Evolutionary conservation across 1,284 basidiomycete genomes (phyloP).

Genomic region (Marasmius sp.): DNA sequence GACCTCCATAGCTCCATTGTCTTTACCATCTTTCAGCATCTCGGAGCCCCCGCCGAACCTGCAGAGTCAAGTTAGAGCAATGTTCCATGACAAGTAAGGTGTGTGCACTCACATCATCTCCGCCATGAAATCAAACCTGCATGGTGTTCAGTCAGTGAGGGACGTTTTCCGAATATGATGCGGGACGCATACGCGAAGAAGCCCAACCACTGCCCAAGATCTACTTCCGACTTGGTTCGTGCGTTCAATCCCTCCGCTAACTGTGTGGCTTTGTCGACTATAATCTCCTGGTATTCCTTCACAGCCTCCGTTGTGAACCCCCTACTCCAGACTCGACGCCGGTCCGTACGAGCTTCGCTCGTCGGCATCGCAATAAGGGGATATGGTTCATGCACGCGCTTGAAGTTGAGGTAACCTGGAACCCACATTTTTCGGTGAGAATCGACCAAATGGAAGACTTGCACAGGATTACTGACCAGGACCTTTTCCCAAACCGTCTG

Average conservation of each 20-base stretch:
- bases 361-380: slow-evolving; percentile 2
- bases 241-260: slow-evolving; percentile 35
- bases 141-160: not conserved
- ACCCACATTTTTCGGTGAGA: too few species aligned
- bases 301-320: slow-evolving; percentile 46
- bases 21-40: not conserved
- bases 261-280: slow-evolving; percentile 36
- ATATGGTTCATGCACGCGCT: too few species aligned
- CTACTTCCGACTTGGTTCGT: slow-evolving; percentile 20
- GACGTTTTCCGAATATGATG: not conserved
- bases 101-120: not conserved
- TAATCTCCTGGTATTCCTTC: slow-evolving; percentile 46
- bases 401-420: too few species aligned
- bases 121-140: slow-evolving; percentile 1
- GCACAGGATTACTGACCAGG: slow-evolving; percentile 27
- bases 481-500: slow-evolving; percentile 30
- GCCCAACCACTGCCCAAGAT: slow-evolving; percentile 45
- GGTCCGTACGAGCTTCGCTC: slow-evolving; percentile 39
- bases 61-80: not conserved
- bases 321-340: slow-evolving; percentile 52
- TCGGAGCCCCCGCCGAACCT: not conserved
- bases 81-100: not conserved
- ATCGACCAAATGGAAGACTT: too few species aligned
- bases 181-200: slow-evolving; percentile 48
- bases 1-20: not conserved